Percentiles rank a stretch among this genome's conserved stretches.
phyloP scores from a whole-genome alignment of 768 basidiomycete genomes.

The Pisolithus sp. region DNA sequence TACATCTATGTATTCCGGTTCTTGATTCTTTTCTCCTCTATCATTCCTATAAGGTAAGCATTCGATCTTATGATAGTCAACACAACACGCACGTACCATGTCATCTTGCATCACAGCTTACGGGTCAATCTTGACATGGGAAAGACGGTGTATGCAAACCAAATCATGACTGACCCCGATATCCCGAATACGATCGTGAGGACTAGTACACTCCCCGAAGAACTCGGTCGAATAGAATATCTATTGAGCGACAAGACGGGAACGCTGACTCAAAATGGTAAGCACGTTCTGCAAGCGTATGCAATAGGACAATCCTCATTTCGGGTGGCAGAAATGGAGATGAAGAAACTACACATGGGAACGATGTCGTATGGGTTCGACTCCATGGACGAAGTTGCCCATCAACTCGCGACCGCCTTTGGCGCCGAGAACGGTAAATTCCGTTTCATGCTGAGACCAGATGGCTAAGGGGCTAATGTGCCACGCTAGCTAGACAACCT shows the following conservation, averaged over 20 bases:
- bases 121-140: slow-evolving; percentile 99
- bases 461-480: background rate
- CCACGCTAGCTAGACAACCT: slow-evolving; percentile 39
- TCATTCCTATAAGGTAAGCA: slow-evolving; percentile 94
- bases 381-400: slow-evolving; percentile 98
- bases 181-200: slow-evolving; percentile 95
- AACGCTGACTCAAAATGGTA: slow-evolving; percentile 95
- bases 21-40: slow-evolving; percentile 95
- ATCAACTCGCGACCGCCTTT: slow-evolving; percentile 84
- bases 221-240: slow-evolving; percentile 92
- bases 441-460: background rate
- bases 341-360: slow-evolving; percentile 98
- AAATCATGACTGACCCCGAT: slow-evolving; percentile 89
- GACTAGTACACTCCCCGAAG: slow-evolving; percentile 96
- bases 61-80: background rate
- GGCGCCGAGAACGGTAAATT: slow-evolving; percentile 53
- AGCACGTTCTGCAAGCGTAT: slow-evolving; percentile 11
- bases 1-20: slow-evolving; percentile 96
- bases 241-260: slow-evolving; percentile 97
- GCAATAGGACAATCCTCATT: background rate
- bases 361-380: slow-evolving; percentile 96
- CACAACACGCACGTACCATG: background rate
- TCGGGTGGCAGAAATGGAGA: slow-evolving; percentile 81
- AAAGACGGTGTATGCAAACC: slow-evolving; percentile 94
- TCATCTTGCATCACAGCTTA: slow-evolving; percentile 44